Percentiles rank a stretch among this genome's conserved stretches.
Conservation (phyloP, 495 filamentous ascomycete species). For the Tuber calosporum region DNA sequence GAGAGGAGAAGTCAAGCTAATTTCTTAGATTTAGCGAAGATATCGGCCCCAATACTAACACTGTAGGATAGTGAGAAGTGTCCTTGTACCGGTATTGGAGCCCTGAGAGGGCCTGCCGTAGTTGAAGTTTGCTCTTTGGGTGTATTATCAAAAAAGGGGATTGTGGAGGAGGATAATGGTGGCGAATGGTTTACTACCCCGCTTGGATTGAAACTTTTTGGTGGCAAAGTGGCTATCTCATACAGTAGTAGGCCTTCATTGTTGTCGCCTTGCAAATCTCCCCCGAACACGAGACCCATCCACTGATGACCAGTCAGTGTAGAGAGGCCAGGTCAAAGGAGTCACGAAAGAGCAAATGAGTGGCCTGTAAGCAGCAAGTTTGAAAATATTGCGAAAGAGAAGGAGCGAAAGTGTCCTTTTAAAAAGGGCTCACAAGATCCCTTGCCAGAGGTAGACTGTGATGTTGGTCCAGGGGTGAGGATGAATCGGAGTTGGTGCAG, state of each 20-base stretch:
- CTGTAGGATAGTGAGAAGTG: not conserved
- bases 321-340: not conserved
- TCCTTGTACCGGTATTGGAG: no score
- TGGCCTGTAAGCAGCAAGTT: not conserved
- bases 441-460: not conserved
- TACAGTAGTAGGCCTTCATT: not conserved
- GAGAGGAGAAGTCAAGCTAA: not conserved
- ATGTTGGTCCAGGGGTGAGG: not conserved
- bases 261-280: not conserved
- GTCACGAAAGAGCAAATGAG: not conserved
- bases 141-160: not conserved
- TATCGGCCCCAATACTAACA: not conserved
- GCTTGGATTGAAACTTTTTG: not conserved
- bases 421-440: not conserved
- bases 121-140: not conserved
- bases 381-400: not conserved
- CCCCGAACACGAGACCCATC: not conserved
- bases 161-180: not conserved
- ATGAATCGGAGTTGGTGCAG: not conserved
- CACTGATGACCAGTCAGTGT: not conserved
- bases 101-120: not conserved
- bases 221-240: not conserved
- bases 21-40: conserved; percentile 16
- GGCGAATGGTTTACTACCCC: not conserved
- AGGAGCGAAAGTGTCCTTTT: not conserved